Base-by-base conservation (phyloP, 768 basidiomycete species). In the Boletus rubescentipes region DNA sequence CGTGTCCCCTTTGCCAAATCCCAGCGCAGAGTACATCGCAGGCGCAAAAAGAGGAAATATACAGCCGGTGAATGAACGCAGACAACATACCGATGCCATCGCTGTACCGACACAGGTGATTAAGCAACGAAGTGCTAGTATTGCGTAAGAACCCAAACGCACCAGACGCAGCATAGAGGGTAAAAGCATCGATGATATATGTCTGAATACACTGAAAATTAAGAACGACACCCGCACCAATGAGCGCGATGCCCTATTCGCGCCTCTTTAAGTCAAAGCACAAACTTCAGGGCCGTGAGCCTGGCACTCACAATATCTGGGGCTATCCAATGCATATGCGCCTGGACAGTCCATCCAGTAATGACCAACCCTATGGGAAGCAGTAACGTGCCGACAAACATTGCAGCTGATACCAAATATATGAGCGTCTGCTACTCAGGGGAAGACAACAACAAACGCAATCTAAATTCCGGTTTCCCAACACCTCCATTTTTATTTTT, bases 31-130 rank as follows among this genome's bases (percentile, higher is more conserved):
- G 67, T 80, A 90, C 82, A 91, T 86, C 34, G 78, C 73, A 18
- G 85, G 83, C 4, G 84, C 86, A 59, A 91, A 91, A n/a, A 91
- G 70, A 2, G 89, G 90, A 64, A 92, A 90, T 1, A 78, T 83
- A 49, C 89, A 91, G 1, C 89, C 89, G 1, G 82, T 80, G 0
- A 89, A 49, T 0, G 85, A 82, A 23, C 89, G 82, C 14, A 89
- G 65, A 64, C 69, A 85, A 0, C 83, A 72, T 18, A 82, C 81
- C 0, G 87, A 85, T 0, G 87, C 87, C 10, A 91, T 70, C 3
- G 87, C 85, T 81, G 50, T 54, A 70, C 2, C 20, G 42, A 44
- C 29, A 48, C 20, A 26, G 14, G 23, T 5, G 30, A 9, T n/a
- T 41, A 18, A 52, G 29, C 14, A 35, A 38, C 9, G 0, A 3